A percentile compares a stretch with the other conserved stretches of the same genome.
phyloP scores from a whole-genome alignment of 139 green algal genomes.

The Tetradesmus lagerheimii region DNA sequence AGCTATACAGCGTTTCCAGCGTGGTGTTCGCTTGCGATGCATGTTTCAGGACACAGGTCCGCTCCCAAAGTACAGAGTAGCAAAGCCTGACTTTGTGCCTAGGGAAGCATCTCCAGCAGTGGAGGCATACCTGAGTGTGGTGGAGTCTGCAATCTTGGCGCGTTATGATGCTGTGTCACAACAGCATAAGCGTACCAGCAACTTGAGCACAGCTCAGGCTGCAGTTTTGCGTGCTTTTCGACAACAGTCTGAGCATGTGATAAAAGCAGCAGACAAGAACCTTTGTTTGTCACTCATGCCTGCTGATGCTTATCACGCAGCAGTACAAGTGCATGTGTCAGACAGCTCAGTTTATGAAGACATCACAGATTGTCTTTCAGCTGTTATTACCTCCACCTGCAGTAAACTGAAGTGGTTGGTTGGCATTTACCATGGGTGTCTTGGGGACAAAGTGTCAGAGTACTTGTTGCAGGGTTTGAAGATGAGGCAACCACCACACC shows the following conservation, averaged over 20 bases:
- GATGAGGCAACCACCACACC: no score
- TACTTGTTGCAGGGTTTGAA: no score
- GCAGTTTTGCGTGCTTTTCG: not conserved
- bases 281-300: no score
- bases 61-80: not conserved
- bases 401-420: no score
- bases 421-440: no score
- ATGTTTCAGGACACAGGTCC: slow-evolving; percentile 1
- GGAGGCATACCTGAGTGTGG: not conserved
- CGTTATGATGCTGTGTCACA: not conserved
- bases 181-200: not conserved
- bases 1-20: not conserved
- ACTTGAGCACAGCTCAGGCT: not conserved
- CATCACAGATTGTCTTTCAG: no score
- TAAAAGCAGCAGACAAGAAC: no score
- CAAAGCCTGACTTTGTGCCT: not conserved
- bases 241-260: not conserved
- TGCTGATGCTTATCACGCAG: no score
- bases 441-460: no score
- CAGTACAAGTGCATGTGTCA: no score
- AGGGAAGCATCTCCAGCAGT: not conserved
- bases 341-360: no score
- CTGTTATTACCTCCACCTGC: no score
- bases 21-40: not conserved
- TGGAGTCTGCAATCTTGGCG: not conserved